Conservation (phyloP, 352 stramenopile species). For the Phytophthora sp. region DNA sequence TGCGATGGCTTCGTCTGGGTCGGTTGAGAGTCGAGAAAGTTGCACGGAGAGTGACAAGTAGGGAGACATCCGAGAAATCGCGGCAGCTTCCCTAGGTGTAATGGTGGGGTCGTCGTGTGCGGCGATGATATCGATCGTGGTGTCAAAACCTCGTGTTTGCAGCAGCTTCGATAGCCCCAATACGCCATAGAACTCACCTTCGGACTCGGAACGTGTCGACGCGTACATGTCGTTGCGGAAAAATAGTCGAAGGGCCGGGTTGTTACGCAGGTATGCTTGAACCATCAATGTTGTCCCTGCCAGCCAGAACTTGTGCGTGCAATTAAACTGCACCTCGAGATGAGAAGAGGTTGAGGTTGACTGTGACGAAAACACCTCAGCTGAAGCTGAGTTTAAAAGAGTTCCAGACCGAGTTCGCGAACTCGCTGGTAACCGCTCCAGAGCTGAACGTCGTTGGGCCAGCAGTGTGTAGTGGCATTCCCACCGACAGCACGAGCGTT, state of each 20-base stretch:
- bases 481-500: slow-evolving; percentile 68
- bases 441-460: slow-evolving; percentile 55
- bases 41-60: slow-evolving; percentile 64
- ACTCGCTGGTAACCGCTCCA: slow-evolving; percentile 38
- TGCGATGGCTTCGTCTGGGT: slow-evolving; percentile 40
- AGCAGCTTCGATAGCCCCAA: slow-evolving; percentile 47
- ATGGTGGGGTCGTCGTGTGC: slow-evolving; percentile 36
- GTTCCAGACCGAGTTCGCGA: slow-evolving; percentile 1
- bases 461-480: slow-evolving; percentile 77
- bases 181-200: slow-evolving; percentile 56
- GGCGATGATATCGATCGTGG: slow-evolving; percentile 55
- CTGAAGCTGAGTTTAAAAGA: background rate
- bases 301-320: slow-evolving; percentile 71
- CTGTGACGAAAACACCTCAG: slow-evolving; percentile 7
- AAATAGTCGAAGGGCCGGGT: slow-evolving; percentile 41
- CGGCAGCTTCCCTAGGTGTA: slow-evolving; percentile 60
- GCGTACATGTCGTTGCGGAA: slow-evolving; percentile 80
- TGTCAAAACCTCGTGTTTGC: slow-evolving; percentile 40
- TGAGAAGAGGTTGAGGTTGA: slow-evolving; percentile 1
- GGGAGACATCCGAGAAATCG: slow-evolving; percentile 39
- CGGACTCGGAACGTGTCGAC: slow-evolving; percentile 49
- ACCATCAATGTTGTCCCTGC: slow-evolving; percentile 36
- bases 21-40: slow-evolving; percentile 38
- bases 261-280: slow-evolving; percentile 37
- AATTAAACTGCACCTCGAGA: slow-evolving; percentile 57